Base-by-base conservation (phyloP, 129 eudicot genomes). In the Artemisia tridentata region DNA sequence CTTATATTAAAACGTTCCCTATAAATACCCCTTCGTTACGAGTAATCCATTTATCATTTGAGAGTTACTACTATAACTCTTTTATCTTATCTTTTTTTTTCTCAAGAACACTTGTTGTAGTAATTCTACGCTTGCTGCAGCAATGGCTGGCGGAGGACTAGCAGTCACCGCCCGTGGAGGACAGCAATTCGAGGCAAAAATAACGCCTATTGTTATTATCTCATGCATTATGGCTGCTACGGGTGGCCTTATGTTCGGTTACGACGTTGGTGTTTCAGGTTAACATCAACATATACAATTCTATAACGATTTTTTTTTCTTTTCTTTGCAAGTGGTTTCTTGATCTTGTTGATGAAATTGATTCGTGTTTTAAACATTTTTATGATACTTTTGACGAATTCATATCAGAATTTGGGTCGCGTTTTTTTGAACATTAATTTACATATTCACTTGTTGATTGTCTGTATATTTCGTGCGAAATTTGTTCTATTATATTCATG, bases 221-320 rank as follows among this genome's bases (percentile, higher is more conserved):
- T 90, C 99, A 20, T 95, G 99, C 69, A 80, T 95, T 18, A 82
- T 90, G 97, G 99, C 99, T 3, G 98, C 98, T 67, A 89, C 91
- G 67, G 98, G 98, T 45, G 98, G 98, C 18, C 91, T 92, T 13
- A 92, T 92, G 98, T 92, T 92, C 29, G 99, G 99, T 59, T 95
- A 95, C 63, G 99, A 95, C 38, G 85, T 95, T 68, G 99, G 99
- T 13, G 85, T 95, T 56, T 95, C 99, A 69, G 99, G 99, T 93
- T 0, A 69, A 3, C 68, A 2, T 54, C 48, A 9, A 3, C 6
- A 21, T 13, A 54, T n/a, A 23, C 1, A n/a, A 8, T 43, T 64
- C 16, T 41, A 17, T 25, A 14, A 43, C 8, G 8, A n/a, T n/a
- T 5, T 31, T 10, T 29, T 50, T 51, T 13, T 1, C 20, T 4